Evolutionary conservation across 805 yeast genomes (phyloP), one percentile per base, ranked within the genome.

Genomic region (Wickerhamiella brachini): DNA sequence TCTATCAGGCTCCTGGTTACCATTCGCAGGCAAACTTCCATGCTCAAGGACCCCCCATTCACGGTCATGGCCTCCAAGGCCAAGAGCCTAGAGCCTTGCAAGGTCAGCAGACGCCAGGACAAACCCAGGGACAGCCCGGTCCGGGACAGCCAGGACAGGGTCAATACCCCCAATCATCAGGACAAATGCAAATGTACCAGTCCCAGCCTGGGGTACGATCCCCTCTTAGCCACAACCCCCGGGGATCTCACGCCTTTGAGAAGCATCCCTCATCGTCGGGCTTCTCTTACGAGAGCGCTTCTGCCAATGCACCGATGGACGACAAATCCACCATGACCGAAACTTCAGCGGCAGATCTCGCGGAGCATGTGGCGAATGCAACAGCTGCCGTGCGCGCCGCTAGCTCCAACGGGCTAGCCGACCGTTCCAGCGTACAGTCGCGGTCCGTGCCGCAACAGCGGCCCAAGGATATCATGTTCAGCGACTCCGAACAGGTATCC

Each of bases 401-500:
- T 15, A 29, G 12, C 34, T 29, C 26, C 26, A 5, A 8, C 26
- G 8, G 8, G 26, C 26, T 8, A 12, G 12, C 15, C 34, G 34
- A 12, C 34, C 34, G 34, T 15, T 29, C 15, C 34, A 9, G 34
- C 12, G 26, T 29, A 15, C 34, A 29, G 34, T 7, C 12, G 15
- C 34, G 15, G 3, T 12, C 12, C 34, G 12, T 29, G 34, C 34
- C 15, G 15, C 12, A 29, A 29, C 34, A 29, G 34, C 34, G 34
- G 34, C 34, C 34, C 12, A 29, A 12, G 15, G 34, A 29, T 29
- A 29, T 29, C 20, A 12, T 12, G 24, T 39, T 51, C 21, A 29
- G 17, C 29, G 49, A 43, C 38, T 18, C 48, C 13, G 20, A 18
- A 34, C 29, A 26, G 29, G 54, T 26, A 46, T 50, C 18, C 61